Evolutionary conservation across 2,329 filamentous ascomycete species (phyloP), one percentile per base, ranked within the genome.

Genomic region (Xylariaceae sp.): DNA sequence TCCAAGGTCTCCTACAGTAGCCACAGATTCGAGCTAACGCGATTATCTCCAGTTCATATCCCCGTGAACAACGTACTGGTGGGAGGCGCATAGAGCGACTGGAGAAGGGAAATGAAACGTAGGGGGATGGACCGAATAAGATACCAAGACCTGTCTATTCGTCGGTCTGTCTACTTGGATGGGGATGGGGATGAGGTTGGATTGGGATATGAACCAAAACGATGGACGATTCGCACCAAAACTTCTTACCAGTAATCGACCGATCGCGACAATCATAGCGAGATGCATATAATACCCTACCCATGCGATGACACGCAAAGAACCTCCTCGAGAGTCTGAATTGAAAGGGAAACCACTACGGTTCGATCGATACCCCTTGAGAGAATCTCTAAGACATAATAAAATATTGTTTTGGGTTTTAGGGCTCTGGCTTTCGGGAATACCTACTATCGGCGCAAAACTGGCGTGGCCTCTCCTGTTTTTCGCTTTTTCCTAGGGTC

Each of bases 1-100:
- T 27, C 26, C 46, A 3, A 7, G 35, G 3, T 39, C 12, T 37
- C 8, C 35, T 37, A 37, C 8, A 19, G 19, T 19, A 19, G 4
- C 62, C 8, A 6, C 46, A 26, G 6, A n/a, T 34, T 42, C 26
- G 6, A 3, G 19, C 55, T 54, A 32, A 54, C 37, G 9, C 26
- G 26, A 9, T 50, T n/a, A 6, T 39, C 4, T 50, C 30, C 34
- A 85, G 81, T 87, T 61, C 84, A 87, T 70, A 85, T 87, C 47
- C 84, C 84, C 60, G 79, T 87, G 60, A 87, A 87, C 78, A 83
- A 86, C 70, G 82, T 86, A 57, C 78, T 87, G 55, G 84, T 87
- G 61, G 83, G 82, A 57, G 83, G 80, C 70, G 83, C 83, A 69
- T 86, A 80, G 50, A 53, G 4, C 52, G 35, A 29, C 45, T 3